Percentiles rank a stretch among this genome's conserved stretches.
Conservation (phyloP, 768 basidiomycete species). For the Phylloporus arenicola region DNA sequence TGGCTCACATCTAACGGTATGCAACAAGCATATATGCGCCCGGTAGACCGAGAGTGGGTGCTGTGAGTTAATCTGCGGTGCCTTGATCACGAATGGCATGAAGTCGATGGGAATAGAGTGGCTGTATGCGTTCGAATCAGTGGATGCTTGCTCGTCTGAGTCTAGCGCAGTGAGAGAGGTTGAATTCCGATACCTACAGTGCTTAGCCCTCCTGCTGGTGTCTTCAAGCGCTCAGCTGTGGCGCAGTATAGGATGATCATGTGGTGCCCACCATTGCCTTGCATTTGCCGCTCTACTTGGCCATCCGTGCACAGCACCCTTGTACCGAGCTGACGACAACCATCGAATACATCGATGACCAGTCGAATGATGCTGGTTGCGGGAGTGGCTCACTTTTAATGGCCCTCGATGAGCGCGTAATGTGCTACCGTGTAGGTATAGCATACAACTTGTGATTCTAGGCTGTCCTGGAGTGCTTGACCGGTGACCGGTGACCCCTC, state of each 20-base stretch:
- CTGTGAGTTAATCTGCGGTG: background rate
- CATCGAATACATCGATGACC: background rate
- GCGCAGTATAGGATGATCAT: too few relatives aligned
- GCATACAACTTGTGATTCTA: too few relatives aligned
- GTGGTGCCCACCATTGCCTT: background rate
- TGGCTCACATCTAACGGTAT: slow-evolving; percentile 10
- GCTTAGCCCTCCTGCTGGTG: background rate
- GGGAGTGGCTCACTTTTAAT: slow-evolving; percentile 8
- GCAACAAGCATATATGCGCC: background rate
- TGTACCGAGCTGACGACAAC: background rate
- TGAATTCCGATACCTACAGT: background rate
- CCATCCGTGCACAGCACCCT: slow-evolving; percentile 8
- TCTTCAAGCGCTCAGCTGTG: background rate
- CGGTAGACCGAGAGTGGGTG: background rate
- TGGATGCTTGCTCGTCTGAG: too few relatives aligned
- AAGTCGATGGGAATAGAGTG: background rate
- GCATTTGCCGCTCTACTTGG: background rate
- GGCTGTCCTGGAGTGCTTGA: too few relatives aligned
- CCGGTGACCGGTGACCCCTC: too few relatives aligned
- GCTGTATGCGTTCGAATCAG: slow-evolving; percentile 3
- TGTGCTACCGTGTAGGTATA: background rate
- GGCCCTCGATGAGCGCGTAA: background rate
- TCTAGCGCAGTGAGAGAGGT: too few relatives aligned
- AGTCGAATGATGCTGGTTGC: slow-evolving; percentile 3
- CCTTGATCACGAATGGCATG: background rate